Evolutionary conservation across 2,329 filamentous ascomycete genomes (phyloP).

Genomic region (Aspergillus caelatus): DNA sequence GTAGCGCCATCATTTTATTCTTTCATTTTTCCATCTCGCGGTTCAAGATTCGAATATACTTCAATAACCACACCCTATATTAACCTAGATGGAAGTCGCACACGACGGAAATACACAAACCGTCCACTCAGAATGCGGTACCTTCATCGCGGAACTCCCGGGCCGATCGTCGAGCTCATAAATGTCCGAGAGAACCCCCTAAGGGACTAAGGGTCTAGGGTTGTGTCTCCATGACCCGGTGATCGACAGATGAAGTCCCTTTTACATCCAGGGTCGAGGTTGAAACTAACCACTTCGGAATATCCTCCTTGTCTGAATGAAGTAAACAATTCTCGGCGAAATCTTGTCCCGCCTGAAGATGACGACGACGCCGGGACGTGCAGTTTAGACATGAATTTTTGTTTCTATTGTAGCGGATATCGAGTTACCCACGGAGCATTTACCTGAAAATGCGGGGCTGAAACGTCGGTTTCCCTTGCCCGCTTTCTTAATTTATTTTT

Average conservation of each 20-base stretch:
- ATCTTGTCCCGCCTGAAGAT: not conserved
- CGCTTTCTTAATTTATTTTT: not conserved
- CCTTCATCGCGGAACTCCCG: no score
- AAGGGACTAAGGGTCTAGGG: constrained; percentile 1
- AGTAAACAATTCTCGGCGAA: not conserved
- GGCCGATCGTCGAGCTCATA: not conserved
- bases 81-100: not conserved
- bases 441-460: not conserved
- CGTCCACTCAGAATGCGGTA: not conserved
- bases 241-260: not conserved
- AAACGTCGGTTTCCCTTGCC: not conserved
- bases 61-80: not conserved
- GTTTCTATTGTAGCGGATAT: not conserved
- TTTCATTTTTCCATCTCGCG: not conserved
- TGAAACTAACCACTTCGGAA: constrained; percentile 1
- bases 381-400: not conserved
- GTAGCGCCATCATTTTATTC: not conserved
- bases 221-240: not conserved
- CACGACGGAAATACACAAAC: not conserved
- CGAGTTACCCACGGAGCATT: not conserved
- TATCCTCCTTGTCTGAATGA: not conserved
- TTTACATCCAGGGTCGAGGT: not conserved
- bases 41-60: not conserved
- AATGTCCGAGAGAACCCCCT: not conserved
- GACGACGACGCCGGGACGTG: not conserved